These are phyloP conservation scores for Sabuloglossum arenarium DNA, from an alignment of 495 filamentous ascomycete genomes.

Conservation along the genomic window DNA sequence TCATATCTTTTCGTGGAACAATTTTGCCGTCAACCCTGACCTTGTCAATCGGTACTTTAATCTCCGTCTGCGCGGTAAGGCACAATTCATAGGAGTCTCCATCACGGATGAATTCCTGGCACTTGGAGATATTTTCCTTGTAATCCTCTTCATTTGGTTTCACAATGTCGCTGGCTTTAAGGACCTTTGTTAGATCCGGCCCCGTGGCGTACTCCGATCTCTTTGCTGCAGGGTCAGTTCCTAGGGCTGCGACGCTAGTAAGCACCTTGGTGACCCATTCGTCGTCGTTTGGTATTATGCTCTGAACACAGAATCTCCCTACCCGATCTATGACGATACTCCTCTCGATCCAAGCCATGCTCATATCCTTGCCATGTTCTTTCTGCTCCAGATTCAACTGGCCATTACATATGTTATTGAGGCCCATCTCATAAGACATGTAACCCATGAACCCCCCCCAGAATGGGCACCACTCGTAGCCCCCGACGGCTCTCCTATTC, in stretches of 20 bases:
- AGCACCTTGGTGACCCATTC: neutral
- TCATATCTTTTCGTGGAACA: constrained; percentile 8
- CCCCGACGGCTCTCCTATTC: constrained; percentile 23
- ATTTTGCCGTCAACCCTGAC: neutral
- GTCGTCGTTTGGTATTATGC: neutral
- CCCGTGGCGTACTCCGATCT: neutral
- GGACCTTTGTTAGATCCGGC: constrained; percentile 10
- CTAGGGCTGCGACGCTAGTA: neutral
- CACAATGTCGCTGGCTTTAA: constrained; percentile 10
- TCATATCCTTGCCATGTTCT: constrained; percentile 31
- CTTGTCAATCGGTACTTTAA: constrained; percentile 20
- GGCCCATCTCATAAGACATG: constrained; percentile 71
- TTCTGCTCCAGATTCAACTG: constrained; percentile 17
- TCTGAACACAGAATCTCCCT: constrained; percentile 41
- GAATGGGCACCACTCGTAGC: constrained; percentile 34
- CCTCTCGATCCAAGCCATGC: constrained; percentile 53
- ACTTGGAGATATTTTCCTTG: constrained; percentile 39
- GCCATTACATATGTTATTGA: constrained; percentile 40
- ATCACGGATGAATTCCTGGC: constrained; percentile 47
- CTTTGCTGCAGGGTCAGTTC: too few species aligned
- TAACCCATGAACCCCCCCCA: constrained; percentile 83
- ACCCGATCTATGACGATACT: constrained; percentile 68
- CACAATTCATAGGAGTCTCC: constrained; percentile 92
- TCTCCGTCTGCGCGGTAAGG: constrained; percentile 51
- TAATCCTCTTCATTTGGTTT: constrained; percentile 33